A percentile compares a stretch with the other conserved stretches of the same genome.
phyloP scores from a whole-genome alignment of 345 rosid species.

The Aquilaria yunnanensis region DNA sequence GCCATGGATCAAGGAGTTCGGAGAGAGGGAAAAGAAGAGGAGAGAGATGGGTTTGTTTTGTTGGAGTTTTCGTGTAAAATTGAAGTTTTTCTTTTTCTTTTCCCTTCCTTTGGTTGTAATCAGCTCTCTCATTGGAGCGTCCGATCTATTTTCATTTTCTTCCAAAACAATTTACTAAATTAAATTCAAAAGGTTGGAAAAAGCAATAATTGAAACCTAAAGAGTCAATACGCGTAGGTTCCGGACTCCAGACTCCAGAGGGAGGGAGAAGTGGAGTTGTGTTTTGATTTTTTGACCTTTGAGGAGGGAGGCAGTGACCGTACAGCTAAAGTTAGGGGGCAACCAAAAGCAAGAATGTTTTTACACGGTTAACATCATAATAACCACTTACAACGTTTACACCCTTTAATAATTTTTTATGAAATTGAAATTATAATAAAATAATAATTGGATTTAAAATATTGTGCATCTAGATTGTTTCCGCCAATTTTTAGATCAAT shows the following conservation, averaged over 20 bases:
- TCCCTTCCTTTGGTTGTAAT: neutral
- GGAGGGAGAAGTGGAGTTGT: slow-evolving; percentile 8
- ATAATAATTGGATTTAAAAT: too few relatives aligned
- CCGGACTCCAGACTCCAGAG: neutral
- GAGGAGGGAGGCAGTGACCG: neutral
- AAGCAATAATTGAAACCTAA: neutral
- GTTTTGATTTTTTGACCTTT: slow-evolving; percentile 7
- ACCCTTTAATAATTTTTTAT: too few relatives aligned
- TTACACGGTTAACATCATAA: too few relatives aligned
- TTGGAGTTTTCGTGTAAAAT: slow-evolving; percentile 2
- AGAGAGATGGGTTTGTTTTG: slow-evolving; percentile 22
- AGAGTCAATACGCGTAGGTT: slow-evolving; percentile 44
- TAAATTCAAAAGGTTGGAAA: neutral
- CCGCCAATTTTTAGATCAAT: too few relatives aligned
- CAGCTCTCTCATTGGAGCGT: slow-evolving; percentile 17
- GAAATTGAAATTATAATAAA: too few relatives aligned
- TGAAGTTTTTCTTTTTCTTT: neutral
- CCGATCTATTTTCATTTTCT: slow-evolving; percentile 19
- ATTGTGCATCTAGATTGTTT: too few relatives aligned
- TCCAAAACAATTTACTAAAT: slow-evolving; percentile 3
- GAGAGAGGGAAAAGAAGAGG: slow-evolving; percentile 4
- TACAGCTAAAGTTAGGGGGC: neutral
- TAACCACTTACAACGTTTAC: too few relatives aligned
- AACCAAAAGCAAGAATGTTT: neutral
- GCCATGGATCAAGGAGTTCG: slow-evolving; percentile 20